Evolutionary conservation across 176 grass and related monocot genomes (phyloP), one percentile per base, ranked within the genome.

Genomic region (Lolium rigidum): DNA sequence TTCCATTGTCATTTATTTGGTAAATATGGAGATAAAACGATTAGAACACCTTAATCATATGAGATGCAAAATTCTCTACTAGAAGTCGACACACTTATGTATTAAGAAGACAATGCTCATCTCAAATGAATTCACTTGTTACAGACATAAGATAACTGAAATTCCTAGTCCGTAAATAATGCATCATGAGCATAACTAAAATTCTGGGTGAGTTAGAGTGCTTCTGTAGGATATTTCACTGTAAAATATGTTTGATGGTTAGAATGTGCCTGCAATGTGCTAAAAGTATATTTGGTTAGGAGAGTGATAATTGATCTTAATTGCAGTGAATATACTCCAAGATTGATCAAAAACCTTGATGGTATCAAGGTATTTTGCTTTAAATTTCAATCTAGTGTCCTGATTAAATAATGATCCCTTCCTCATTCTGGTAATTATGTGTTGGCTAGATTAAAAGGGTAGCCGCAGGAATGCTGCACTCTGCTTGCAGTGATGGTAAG

Each of bases 241-340:
- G 49, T 73, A 79, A 79, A 81, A 39, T 83, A 64, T 4, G 9
- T 63, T 56, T 72, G 16, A 77, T 43, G 16, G 35, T 83, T 90
- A 12, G 26, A 74, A 67, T 80, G 10, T 75, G 20, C 58, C 73
- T 79, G 22, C 65, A 79, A 38, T 75, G 21, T 73, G 10, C 46
- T 43, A 44, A 48, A 60, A 44, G 21, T 75, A 47, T 82, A 50
- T 70, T 52, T 75, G 21, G 22, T 15, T 90, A 26, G 5, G 51
- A 81, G 25, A 74, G 79, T 87, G 47, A 82, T 58, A 85, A 18
- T 88, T 84, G 63, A 77, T 78, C 76, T 84, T 87, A 58, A 82
- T 87, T 94, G 83, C 90, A 98, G 96, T 91, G 96, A 98, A 94
- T 94, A 92, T 86, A 98, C 90, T 67, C 96, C 96, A 86, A 94